Percentiles rank a stretch among this genome's conserved stretches.
phyloP scores from a whole-genome alignment of 2,329 filamentous ascomycete species.

The Arthroderma uncinatum region DNA sequence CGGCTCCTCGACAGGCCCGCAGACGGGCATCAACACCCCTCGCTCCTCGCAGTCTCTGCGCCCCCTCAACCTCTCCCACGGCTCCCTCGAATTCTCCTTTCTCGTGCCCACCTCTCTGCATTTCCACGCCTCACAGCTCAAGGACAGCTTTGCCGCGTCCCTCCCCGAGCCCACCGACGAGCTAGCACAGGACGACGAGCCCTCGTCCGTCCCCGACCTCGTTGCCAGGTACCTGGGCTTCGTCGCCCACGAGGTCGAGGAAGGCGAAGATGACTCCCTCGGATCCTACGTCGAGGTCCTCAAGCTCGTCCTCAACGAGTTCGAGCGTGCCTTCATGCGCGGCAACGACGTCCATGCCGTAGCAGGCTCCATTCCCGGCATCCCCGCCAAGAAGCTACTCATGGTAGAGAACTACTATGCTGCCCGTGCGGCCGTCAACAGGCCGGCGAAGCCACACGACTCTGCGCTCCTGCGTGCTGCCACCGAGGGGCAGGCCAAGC shows the following conservation, averaged over 20 bases:
- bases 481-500: slow-evolving; percentile 66
- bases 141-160: slow-evolving; percentile 75
- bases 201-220: slow-evolving; percentile 86
- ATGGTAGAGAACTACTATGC: slow-evolving; percentile 88
- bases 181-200: slow-evolving; percentile 94
- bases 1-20: slow-evolving; percentile 60
- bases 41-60: slow-evolving; percentile 86
- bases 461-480: slow-evolving; percentile 86
- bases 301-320: slow-evolving; percentile 86
- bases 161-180: slow-evolving; percentile 90
- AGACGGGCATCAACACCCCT: slow-evolving; percentile 94
- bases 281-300: slow-evolving; percentile 87
- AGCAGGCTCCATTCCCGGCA: slow-evolving; percentile 74
- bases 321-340: slow-evolving; percentile 85
- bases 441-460: slow-evolving; percentile 82
- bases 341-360: slow-evolving; percentile 95
- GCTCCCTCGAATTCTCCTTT: slow-evolving; percentile 91
- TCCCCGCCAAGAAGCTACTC: slow-evolving; percentile 80
- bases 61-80: slow-evolving; percentile 80
- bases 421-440: slow-evolving; percentile 69
- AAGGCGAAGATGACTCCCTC: slow-evolving; percentile 79
- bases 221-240: slow-evolving; percentile 90
- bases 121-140: slow-evolving; percentile 89
- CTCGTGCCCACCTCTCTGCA: slow-evolving; percentile 90
- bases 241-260: slow-evolving; percentile 76